Conservation (phyloP, 495 filamentous ascomycete species). For the Tuber melanosporum region DNA sequence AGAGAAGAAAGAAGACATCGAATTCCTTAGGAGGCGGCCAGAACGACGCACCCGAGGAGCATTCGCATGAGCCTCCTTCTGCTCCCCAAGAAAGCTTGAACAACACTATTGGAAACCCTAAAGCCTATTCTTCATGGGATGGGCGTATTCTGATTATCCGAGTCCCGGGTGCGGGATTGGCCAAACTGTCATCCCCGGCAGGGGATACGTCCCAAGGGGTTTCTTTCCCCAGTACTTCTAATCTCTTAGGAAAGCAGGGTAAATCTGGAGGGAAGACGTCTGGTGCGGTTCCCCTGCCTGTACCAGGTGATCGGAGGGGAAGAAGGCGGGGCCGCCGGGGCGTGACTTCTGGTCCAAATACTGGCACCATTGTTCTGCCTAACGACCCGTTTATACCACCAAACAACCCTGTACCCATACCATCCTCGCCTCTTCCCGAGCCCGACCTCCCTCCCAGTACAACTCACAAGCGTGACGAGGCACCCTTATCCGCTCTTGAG, state of each 20-base stretch:
- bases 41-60: slow-evolving; percentile 15
- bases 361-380: slow-evolving; percentile 24
- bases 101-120: slow-evolving; percentile 13
- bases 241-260: slow-evolving; percentile 10
- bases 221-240: slow-evolving; percentile 4
- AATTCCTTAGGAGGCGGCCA: slow-evolving; percentile 4
- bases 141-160: not conserved
- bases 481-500: not conserved
- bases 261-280: slow-evolving; percentile 8
- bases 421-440: slow-evolving; percentile 9
- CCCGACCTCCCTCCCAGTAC: slow-evolving; percentile 4
- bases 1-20: slow-evolving; percentile 49
- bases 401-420: slow-evolving; percentile 7
- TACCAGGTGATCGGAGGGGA: not conserved
- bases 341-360: slow-evolving; percentile 16
- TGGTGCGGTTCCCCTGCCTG: slow-evolving; percentile 3
- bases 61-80: slow-evolving; percentile 10
- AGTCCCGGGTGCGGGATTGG: not conserved
- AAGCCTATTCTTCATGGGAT: not conserved
- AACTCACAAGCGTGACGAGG: not conserved
- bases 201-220: slow-evolving; percentile 1
- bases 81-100: slow-evolving; percentile 29
- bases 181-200: not conserved
- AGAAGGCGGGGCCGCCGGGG: not conserved
- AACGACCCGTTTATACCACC: slow-evolving; percentile 17